Conservation (phyloP, 2,329 filamentous ascomycete genomes). For the Aureobasidium lini region DNA sequence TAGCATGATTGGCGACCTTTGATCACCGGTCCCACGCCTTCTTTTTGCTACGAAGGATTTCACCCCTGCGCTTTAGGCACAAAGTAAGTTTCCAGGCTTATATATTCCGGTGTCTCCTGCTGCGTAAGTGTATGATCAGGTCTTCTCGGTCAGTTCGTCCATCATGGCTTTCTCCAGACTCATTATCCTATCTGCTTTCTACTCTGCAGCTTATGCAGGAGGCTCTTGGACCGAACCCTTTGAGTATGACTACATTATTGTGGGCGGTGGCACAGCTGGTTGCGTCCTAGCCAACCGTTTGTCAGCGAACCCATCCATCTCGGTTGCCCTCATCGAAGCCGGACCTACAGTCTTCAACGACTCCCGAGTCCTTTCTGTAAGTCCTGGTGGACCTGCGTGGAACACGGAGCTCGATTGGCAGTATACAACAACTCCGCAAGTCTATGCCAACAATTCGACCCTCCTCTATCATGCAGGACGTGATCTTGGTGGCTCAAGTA, state of each 20-base stretch:
- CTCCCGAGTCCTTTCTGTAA: constrained; percentile 17
- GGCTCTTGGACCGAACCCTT: neutral
- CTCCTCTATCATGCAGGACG: constrained; percentile 24
- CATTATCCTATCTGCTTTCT: neutral
- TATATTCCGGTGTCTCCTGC: neutral
- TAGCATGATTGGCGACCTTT: neutral
- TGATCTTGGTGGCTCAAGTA: constrained; percentile 32
- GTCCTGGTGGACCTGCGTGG: constrained; percentile 16
- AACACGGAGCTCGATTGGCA: constrained; percentile 19
- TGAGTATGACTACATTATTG: constrained; percentile 18
- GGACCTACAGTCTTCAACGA: constrained; percentile 18
- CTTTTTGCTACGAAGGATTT: neutral
- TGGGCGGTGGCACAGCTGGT: constrained; percentile 19
- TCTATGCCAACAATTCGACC: constrained; percentile 12
- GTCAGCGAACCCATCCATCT: constrained; percentile 16
- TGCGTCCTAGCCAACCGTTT: constrained; percentile 18
- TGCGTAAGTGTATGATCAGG: neutral
- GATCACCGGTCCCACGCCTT: neutral
- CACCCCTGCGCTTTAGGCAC: neutral
- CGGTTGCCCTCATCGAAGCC: constrained; percentile 19
- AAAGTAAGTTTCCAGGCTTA: neutral
- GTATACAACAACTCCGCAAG: constrained; percentile 15
- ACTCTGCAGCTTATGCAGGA: neutral
- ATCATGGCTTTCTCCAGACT: neutral
- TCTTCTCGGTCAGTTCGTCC: neutral